phyloP scores from a whole-genome alignment of 2,329 filamentous ascomycete genomes.

The Ophiostoma fasciatum region DNA sequence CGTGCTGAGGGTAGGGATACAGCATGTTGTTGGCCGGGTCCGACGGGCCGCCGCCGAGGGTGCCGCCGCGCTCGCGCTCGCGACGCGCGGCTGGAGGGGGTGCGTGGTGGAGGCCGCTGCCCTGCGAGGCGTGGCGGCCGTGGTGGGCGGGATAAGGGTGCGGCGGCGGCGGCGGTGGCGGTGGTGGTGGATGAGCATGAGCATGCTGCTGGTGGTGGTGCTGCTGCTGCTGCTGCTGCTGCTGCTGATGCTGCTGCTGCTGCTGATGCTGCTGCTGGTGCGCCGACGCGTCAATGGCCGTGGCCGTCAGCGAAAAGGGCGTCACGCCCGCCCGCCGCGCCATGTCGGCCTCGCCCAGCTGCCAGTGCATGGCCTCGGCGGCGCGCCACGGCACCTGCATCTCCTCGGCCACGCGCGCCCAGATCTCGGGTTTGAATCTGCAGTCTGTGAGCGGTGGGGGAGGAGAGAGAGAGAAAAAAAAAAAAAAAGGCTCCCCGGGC shows the following conservation, averaged over 20 bases:
- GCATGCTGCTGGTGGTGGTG: constrained; percentile 18
- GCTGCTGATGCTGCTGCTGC: constrained; percentile 11
- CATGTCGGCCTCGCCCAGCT: constrained; percentile 88
- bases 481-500: too few relatives aligned
- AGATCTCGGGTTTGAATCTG: constrained; percentile 97
- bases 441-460: too few relatives aligned
- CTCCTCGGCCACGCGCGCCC: constrained; percentile 87
- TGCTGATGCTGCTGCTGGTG: constrained; percentile 19
- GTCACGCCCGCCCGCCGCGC: constrained; percentile 78
- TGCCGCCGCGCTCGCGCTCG: constrained; percentile 2
- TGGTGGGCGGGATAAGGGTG: too few relatives aligned
- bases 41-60: constrained; percentile 1
- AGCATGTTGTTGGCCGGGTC: constrained; percentile 7
- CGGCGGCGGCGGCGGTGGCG: too few relatives aligned
- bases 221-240: constrained; percentile 14
- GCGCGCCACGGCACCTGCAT: constrained; percentile 92
- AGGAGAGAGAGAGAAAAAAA: too few relatives aligned
- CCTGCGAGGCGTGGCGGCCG: too few relatives aligned
- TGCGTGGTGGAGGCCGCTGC: too few relatives aligned
- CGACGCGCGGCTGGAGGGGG: too few relatives aligned
- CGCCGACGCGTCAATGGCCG: constrained; percentile 23
- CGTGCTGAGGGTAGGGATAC: constrained; percentile 17
- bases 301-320: constrained; percentile 58
- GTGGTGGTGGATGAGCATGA: constrained; percentile 7
- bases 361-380: constrained; percentile 97